A percentile compares a stretch with the other conserved stretches of the same genome.
Conservation (phyloP, 2,329 filamentous ascomycete species). For the Setomelanomma holmii region DNA sequence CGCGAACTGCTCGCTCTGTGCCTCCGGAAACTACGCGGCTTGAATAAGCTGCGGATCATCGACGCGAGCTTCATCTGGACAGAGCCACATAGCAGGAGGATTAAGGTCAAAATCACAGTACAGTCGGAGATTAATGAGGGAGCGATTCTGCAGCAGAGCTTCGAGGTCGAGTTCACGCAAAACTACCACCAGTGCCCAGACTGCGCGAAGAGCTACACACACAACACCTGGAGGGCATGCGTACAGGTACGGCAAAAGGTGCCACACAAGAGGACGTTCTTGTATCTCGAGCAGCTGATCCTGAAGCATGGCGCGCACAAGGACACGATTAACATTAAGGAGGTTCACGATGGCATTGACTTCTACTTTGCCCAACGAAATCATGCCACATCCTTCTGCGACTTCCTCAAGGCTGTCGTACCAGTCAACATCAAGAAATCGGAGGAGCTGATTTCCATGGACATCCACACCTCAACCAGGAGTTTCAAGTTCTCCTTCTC, state of each 20-base stretch:
- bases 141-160: constrained; percentile 84
- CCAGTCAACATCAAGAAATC: constrained; percentile 82
- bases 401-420: constrained; percentile 83
- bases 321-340: constrained; percentile 98
- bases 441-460: constrained; percentile 92
- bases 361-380: constrained; percentile 93
- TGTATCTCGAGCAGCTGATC: constrained; percentile 91
- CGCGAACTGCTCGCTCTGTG: constrained; percentile 92
- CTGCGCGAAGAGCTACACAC: constrained; percentile 87
- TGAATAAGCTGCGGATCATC: constrained; percentile 91
- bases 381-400: constrained; percentile 89
- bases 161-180: constrained; percentile 93
- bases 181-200: constrained; percentile 94
- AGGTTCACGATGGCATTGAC: constrained; percentile 93
- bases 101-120: constrained; percentile 95
- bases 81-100: constrained; percentile 89
- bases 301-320: constrained; percentile 82
- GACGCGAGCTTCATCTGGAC: constrained; percentile 98
- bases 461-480: constrained; percentile 87
- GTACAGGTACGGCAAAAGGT: constrained; percentile 98
- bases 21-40: constrained; percentile 82
- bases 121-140: constrained; percentile 74
- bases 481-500: constrained; percentile 96
- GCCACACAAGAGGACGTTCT: constrained; percentile 86
- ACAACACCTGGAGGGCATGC: constrained; percentile 91